Evolutionary conservation across 805 yeast species (phyloP), one percentile per base, ranked within the genome.

Genomic region (Candida golubevii): DNA sequence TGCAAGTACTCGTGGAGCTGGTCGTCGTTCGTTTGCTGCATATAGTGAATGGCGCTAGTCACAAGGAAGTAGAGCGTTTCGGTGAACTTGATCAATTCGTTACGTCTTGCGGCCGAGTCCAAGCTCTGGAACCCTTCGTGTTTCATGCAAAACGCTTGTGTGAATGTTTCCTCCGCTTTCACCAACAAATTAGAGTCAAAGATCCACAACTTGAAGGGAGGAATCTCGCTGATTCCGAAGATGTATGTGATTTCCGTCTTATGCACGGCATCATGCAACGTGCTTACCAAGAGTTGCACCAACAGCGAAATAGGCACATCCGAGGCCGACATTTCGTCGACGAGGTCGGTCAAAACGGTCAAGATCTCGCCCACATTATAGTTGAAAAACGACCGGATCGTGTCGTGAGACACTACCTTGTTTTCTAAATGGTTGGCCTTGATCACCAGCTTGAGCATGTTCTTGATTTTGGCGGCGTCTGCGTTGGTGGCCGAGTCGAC

Each of bases 151-250:
- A 35, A 54, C 1, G 47, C 46, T 26, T 62, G 62, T 8, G 62
- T 63, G 48, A 71, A 74, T 3, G 73, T 47, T 9, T 67, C 66
- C 52, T 79, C 79, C 5, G 77, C 54, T 11, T 58, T 46, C 7
- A 67, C 41, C 15, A 77, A 52, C 33, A 70, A 55, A 14, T 67
- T 66, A 23, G 75, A 59, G 26, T 69, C 71, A 26, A 73, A 69
- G 32, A 77, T 65, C 85, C 85, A 80, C 10, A 74, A 71, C 34
- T 66, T 63, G 6, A 53, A 49, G 1, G 50, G 34, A 8, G 64
- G 62, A 4, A 56, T 41, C 34, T 62, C 66, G 3, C 54, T 34
- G 12, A 62, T 58, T 23, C 57, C 61, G 26, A 68, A 46, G 7
- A 66, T 50, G 45, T 72, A 71, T 4, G 57, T 44, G 5, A 60